These are phyloP conservation scores for Xylaria sp. DNA, from an alignment of 495 filamentous ascomycete species.

Conservation along the genomic window DNA sequence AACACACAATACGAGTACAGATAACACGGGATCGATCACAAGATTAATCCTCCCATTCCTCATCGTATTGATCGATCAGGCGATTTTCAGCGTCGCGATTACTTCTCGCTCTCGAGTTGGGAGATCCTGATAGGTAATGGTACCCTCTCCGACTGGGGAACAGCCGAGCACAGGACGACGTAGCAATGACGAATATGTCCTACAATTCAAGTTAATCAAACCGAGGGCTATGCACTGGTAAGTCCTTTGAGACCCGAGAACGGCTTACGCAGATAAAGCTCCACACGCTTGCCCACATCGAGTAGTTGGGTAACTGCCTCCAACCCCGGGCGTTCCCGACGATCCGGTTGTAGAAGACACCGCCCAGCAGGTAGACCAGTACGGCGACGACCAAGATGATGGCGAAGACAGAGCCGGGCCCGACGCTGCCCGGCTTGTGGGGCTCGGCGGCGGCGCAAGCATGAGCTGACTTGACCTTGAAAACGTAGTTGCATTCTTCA, in stretches of 20 bases:
- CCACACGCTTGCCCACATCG: conserved; percentile 87
- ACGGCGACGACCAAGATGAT: conserved; percentile 88
- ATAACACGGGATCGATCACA: background rate
- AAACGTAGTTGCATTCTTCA: conserved; percentile 95
- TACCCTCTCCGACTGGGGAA: conserved; percentile 71
- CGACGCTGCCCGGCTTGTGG: conserved; percentile 70
- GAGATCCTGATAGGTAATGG: conserved; percentile 59
- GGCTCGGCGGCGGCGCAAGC: conserved; percentile 74
- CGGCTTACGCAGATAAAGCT: conserved; percentile 79
- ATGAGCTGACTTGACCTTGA: conserved; percentile 86
- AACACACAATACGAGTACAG: conserved; percentile 17
- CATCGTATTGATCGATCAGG: conserved; percentile 94
- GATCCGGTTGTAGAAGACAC: conserved; percentile 92
- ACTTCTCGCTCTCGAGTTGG: conserved; percentile 52
- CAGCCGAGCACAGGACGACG: conserved; percentile 75
- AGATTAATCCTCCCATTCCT: conserved; percentile 75
- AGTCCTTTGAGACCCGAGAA: conserved; percentile 19
- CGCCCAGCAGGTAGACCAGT: conserved; percentile 87
- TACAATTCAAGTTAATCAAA: conserved; percentile 47
- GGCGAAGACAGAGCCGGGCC: conserved; percentile 88
- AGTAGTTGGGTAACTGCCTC: conserved; percentile 94
- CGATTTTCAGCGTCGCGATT: conserved; percentile 84
- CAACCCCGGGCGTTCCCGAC: conserved; percentile 95
- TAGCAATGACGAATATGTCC: conserved; percentile 83
- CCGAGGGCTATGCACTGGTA: conserved; percentile 29